Conservation (phyloP, 2,329 filamentous ascomycete genomes). For the Diaporthe citrichinensis region DNA sequence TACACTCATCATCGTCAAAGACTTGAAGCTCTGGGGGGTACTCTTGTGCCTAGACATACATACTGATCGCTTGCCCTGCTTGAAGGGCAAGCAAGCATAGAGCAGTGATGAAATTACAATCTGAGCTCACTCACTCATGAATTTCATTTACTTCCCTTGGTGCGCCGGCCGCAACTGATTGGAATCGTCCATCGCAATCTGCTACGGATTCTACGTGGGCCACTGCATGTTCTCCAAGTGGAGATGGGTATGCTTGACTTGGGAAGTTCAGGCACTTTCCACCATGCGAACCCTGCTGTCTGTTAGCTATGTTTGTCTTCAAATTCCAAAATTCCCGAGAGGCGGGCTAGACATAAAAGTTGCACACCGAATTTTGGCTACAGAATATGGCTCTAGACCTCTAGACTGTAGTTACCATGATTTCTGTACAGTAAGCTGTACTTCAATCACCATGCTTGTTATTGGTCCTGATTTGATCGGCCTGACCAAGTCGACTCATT, state of each 20-base stretch:
- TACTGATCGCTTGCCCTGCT: background rate
- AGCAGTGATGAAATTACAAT: constrained; percentile 1
- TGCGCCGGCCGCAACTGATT: too few relatives aligned
- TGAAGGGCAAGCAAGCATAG: constrained; percentile 3
- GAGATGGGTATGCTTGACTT: background rate
- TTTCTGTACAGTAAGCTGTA: too few relatives aligned
- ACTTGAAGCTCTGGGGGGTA: background rate
- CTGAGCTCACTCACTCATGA: background rate
- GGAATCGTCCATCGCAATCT: background rate
- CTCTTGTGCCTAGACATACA: background rate
- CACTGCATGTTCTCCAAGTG: background rate
- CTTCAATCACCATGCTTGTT: too few relatives aligned
- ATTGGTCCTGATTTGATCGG: too few relatives aligned
- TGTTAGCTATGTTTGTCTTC: background rate
- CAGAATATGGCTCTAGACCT: background rate
- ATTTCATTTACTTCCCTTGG: background rate
- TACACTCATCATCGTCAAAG: too few relatives aligned
- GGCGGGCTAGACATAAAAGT: background rate
- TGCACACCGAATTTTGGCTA: background rate
- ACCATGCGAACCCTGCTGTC: background rate
- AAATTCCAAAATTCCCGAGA: background rate
- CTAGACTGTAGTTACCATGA: too few relatives aligned
- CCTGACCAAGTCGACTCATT: too few relatives aligned
- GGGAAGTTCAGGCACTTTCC: background rate
- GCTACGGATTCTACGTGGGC: background rate